These are phyloP conservation scores for Neonectria punicea DNA, from an alignment of 2,329 filamentous ascomycete genomes.

Conservation along the genomic window DNA sequence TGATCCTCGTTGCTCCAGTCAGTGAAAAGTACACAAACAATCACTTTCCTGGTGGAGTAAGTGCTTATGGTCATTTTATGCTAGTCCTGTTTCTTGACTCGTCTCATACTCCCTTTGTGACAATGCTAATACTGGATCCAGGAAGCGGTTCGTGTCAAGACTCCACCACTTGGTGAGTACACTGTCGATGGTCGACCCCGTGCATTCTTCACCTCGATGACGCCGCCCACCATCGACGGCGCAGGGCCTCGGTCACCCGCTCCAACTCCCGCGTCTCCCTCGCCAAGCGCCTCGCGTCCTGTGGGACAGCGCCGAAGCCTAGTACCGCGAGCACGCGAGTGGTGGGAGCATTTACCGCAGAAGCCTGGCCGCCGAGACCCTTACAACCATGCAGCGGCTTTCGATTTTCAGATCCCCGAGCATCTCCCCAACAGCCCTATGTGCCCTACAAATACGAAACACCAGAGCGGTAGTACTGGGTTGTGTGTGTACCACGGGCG, in stretches of 20 bases:
- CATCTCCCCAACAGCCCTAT: conserved; percentile 63
- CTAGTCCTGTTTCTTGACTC: neutral
- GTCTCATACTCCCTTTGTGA: neutral
- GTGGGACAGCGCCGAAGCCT: conserved; percentile 38
- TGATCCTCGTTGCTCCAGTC: conserved; percentile 28
- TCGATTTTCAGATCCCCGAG: conserved; percentile 62
- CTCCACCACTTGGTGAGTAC: conserved; percentile 56
- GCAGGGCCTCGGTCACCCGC: conserved; percentile 3
- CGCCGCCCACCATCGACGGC: conserved; percentile 40
- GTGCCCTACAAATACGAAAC: conserved; percentile 60
- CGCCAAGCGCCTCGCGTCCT: conserved; percentile 27
- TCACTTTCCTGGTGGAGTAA: conserved; percentile 51
- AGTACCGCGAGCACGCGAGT: conserved; percentile 44
- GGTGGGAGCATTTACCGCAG: conserved; percentile 49
- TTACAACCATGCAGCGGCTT: conserved; percentile 39
- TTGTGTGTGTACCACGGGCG: conserved; percentile 63
- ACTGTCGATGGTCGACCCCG: conserved; percentile 51
- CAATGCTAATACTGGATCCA: conserved; percentile 39
- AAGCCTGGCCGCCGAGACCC: conserved; percentile 34
- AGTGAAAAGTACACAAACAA: conserved; percentile 18
- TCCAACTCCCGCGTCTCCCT: conserved; percentile 4
- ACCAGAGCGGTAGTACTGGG: conserved; percentile 57
- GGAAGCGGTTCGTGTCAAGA: conserved; percentile 62
- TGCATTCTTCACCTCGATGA: conserved; percentile 57
- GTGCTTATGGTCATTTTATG: conserved; percentile 8